Base-by-base conservation (phyloP, 2,329 filamentous ascomycete genomes). In the Colletotrichum cuscutae region DNA sequence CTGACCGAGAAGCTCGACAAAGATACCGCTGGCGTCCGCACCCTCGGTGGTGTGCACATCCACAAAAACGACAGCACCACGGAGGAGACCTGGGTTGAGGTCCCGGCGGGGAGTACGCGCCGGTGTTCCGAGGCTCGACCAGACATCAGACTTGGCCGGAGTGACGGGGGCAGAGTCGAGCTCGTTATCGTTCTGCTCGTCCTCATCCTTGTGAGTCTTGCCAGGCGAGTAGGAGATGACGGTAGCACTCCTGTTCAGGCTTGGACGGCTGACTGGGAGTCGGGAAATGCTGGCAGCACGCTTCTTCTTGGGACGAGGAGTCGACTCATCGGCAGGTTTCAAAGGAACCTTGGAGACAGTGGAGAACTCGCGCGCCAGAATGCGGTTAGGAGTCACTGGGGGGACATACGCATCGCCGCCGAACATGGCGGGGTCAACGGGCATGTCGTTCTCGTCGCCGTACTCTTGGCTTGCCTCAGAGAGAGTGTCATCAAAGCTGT, bases 41-140 rank as follows among this genome's bases (percentile, higher is more conserved):
- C 95, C 95, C 77, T 97, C 93, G 9, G 90, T 93, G 0, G 94
- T 95, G 79, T 94, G 90, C 2, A 97, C 94, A 80, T 98, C 95
- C 2, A 97, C 93, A 79, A 92, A 95, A 5, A 97, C 93, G 3
- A 95, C 89, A 19, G 91, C 93, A 1, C 94, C 95, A 24, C 88
- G 87, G 3, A 96, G 86, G 4, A 93, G 80, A 0, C 80, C 78
- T 4, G 86, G 81, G 75, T 90, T 84, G 11, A 91, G 75, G 66
- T 91, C 87, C 1, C 84, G 84, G 6, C 88, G 86, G 24, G 89
- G 87, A 26, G 89, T 90, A 46, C 88, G 87, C 3, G 86, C 86
- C 3, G 89, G 89, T 0, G 89, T 91, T 15, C 85, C 89, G 37
- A 86, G 80, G 0, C 83, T 86, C 4, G 89, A 89, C 89, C 89